Evolutionary conservation across 441 rosid species (phyloP).

Genomic region (Adansonia grandidieri): DNA sequence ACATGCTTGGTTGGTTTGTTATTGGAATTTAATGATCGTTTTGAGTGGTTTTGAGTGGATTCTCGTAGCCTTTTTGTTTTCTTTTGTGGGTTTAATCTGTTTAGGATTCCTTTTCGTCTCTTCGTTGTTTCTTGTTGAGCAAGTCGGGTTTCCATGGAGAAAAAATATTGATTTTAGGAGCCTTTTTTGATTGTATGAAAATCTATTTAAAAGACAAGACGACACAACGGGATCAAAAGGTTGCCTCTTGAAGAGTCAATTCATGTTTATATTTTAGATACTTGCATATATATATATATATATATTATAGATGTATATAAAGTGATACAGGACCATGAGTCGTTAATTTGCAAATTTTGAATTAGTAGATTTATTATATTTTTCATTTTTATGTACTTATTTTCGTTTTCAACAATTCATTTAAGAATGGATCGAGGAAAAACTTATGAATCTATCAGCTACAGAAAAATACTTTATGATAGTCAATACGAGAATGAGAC

Average conservation of each 20-base stretch:
- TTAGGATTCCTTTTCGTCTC: neutral
- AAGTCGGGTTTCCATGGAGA: neutral
- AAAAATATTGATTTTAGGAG: neutral
- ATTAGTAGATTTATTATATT: no score
- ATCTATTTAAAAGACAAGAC: neutral
- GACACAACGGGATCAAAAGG: neutral
- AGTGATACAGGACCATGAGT: neutral
- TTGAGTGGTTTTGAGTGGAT: neutral
- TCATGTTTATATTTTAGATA: neutral
- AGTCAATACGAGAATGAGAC: no score
- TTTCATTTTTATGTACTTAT: no score
- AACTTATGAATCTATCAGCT: no score
- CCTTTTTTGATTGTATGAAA: neutral
- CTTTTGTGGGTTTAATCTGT: neutral
- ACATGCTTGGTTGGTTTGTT: neutral
- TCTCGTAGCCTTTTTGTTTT: neutral
- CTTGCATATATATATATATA: no score
- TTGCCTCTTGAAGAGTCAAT: neutral
- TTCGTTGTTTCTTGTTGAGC: slow-evolving; percentile 2
- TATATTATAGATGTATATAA: neutral
- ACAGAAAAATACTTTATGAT: no score
- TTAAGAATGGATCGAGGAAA: no score
- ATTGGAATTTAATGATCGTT: neutral
- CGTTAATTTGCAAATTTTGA: no score
- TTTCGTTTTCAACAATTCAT: no score